Evolutionary conservation across 345 rosid genomes (phyloP).

Genomic region (Cochlearia excelsa): DNA sequence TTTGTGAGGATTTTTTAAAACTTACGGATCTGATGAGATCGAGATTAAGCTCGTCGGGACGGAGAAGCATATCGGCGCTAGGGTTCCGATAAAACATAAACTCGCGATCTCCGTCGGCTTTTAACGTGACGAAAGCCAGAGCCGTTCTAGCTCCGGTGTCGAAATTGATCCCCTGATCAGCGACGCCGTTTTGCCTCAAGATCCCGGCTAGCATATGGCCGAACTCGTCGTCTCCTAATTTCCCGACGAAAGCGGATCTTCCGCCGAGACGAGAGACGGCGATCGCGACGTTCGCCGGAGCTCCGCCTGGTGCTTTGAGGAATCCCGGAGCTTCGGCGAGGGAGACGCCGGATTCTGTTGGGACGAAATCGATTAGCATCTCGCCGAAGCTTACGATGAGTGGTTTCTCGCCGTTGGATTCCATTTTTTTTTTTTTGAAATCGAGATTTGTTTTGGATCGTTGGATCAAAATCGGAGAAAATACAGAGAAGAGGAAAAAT

Average conservation of each 20-base stretch:
- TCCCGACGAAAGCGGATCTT: slow-evolving; percentile 55
- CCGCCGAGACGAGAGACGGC: slow-evolving; percentile 55
- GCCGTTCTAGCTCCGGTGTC: slow-evolving; percentile 66
- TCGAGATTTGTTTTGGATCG: slow-evolving; percentile 25
- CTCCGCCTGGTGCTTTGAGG: slow-evolving; percentile 66
- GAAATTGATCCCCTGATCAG: slow-evolving; percentile 51
- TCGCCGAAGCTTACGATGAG: slow-evolving; percentile 49
- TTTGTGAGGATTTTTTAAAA: too few species aligned
- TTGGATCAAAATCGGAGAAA: slow-evolving; percentile 26
- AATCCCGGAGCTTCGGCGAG: slow-evolving; percentile 63
- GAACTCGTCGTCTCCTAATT: slow-evolving; percentile 39
- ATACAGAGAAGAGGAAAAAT: background rate
- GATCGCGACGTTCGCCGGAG: slow-evolving; percentile 67
- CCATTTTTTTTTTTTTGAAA: slow-evolving; percentile 21
- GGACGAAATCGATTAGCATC: slow-evolving; percentile 63
- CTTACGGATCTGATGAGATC: slow-evolving; percentile 47
- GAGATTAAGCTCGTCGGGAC: slow-evolving; percentile 33
- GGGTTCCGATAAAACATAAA: slow-evolving; percentile 71
- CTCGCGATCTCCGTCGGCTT: slow-evolving; percentile 60
- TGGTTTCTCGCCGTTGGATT: slow-evolving; percentile 42
- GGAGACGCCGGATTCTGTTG: slow-evolving; percentile 55
- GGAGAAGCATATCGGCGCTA: slow-evolving; percentile 74
- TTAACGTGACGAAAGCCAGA: slow-evolving; percentile 58
- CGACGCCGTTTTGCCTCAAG: slow-evolving; percentile 51
- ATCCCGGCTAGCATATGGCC: slow-evolving; percentile 53